Base-by-base conservation (phyloP, 495 filamentous ascomycete species). In the Xylaria curta region DNA sequence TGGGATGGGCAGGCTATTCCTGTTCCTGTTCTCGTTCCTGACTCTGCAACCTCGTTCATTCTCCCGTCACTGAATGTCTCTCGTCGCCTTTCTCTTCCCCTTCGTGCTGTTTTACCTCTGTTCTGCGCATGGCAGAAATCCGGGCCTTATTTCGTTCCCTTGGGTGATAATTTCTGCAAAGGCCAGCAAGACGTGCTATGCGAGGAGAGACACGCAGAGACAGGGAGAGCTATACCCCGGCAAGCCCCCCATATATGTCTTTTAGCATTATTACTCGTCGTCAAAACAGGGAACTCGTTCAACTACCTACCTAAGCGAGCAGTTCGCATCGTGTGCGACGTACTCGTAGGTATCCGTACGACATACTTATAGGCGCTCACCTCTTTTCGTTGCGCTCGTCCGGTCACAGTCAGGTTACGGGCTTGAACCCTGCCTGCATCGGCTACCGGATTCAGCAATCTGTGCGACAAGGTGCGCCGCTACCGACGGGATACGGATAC, bases 381-480 rank as follows among this genome's bases (percentile, higher is more conserved):
- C 69, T 64, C 56, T 51, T 53, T 42, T 66, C 54, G 66, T 69
- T 69, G 56, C 21, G 19, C 66, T 24, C 12, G 64, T 26, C 63
- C 63, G 46, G 49, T 59, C 54, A 61, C 60, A 40, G 44, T 51
- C 49, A 38, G 61, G 49, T 61, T 72, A 58, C 64, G 42, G 63
- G 51, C 56, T 21, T 26, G 70, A 63, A 68, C 70, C 70, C 64
- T 68, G 70, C 13, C 36, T 33, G 42, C 70, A 46, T 68, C 68
- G 59, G 61, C 44, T 71, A 31, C 61, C 47, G 28, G 69, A 71
- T 65, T 60, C 24, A 61, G 70, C 63, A 62, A 53, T 26, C 21
- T 72, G 70, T 72, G 69, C 74, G 58, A 74, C 75, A 74, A 65
- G 28, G 68, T 75, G 66, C 38, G 33, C 58, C 31, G 21, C 19